A percentile compares a stretch with the other conserved stretches of the same genome.
Evolutionary conservation across 345 rosid genomes (phyloP).

Genomic region (Hibiscus tridactylites): DNA sequence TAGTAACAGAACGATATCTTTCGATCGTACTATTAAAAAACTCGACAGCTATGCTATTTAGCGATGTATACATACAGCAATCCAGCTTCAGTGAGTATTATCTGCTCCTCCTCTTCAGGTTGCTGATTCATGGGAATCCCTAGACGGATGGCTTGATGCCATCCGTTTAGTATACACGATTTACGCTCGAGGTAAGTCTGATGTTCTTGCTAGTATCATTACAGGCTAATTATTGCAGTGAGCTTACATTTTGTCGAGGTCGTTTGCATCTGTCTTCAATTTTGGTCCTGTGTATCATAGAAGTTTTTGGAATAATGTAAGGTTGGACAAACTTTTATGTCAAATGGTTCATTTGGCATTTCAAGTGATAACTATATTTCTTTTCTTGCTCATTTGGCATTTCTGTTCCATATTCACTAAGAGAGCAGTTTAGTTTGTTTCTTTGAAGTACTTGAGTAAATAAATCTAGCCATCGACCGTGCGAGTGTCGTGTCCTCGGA

Average conservation of each 20-base stretch:
- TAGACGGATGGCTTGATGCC: conserved; percentile 74
- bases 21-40: not conserved
- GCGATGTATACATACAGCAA: not conserved
- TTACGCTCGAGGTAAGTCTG: conserved; percentile 81
- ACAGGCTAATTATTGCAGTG: conserved; percentile 39
- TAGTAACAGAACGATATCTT: not conserved
- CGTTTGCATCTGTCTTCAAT: conserved; percentile 8
- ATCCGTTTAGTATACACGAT: conserved; percentile 86
- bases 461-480: not conserved
- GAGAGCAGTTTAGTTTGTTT: not conserved
- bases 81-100: not conserved
- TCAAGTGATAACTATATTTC: not conserved
- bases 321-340: not conserved
- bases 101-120: conserved; percentile 37
- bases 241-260: not conserved
- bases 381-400: not conserved
- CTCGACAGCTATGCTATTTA: not conserved
- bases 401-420: not conserved
- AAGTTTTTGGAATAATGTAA: conserved; percentile 8
- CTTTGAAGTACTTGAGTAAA: not conserved
- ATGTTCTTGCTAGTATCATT: conserved; percentile 81
- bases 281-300: conserved; percentile 20
- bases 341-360: not conserved
- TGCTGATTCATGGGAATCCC: conserved; percentile 90
- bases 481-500: not conserved